Evolutionary conservation across 495 filamentous ascomycete genomes (phyloP).

Genomic region (Xylaria sp.): DNA sequence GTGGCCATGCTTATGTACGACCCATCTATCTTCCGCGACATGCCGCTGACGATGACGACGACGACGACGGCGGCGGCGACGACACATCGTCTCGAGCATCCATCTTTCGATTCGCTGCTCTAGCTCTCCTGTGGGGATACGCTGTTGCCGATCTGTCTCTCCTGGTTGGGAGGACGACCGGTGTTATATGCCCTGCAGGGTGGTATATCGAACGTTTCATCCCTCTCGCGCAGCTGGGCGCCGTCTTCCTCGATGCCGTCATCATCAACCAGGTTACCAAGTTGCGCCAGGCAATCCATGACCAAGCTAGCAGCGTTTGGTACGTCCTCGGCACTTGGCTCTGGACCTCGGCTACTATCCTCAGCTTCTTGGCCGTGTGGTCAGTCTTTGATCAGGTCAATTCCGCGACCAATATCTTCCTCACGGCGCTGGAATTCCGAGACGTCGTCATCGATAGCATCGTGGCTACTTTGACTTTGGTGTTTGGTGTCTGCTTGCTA

Average conservation of each 20-base stretch:
- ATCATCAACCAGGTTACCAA: constrained; percentile 32
- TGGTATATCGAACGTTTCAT: constrained; percentile 33
- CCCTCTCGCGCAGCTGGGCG: constrained; percentile 37
- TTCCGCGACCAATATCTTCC: constrained; percentile 35
- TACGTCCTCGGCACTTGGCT: constrained; percentile 31
- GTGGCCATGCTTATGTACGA: constrained; percentile 29
- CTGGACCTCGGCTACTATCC: constrained; percentile 31
- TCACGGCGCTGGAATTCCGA: constrained; percentile 31
- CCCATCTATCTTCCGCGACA: constrained; percentile 30
- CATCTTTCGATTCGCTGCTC: constrained; percentile 26
- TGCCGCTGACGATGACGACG: constrained; percentile 31
- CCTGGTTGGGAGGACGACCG: constrained; percentile 33
- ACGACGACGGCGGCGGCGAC: constrained; percentile 33
- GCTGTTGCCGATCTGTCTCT: constrained; percentile 35
- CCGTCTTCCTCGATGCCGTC: constrained; percentile 31
- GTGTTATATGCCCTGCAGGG: constrained; percentile 38
- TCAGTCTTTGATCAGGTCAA: constrained; percentile 33
- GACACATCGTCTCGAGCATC: constrained; percentile 22
- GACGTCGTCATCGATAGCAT: constrained; percentile 34
- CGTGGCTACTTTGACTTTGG: constrained; percentile 27
- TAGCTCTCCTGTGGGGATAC: constrained; percentile 37
- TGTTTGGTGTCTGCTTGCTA: constrained; percentile 34
- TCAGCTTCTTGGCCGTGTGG: constrained; percentile 36
- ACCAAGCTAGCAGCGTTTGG: constrained; percentile 25
- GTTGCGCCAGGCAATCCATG: constrained; percentile 30